A percentile compares a stretch with the other conserved stretches of the same genome.
Evolutionary conservation across 495 filamentous ascomycete genomes (phyloP).

Genomic region (Penicillium riverlandense): DNA sequence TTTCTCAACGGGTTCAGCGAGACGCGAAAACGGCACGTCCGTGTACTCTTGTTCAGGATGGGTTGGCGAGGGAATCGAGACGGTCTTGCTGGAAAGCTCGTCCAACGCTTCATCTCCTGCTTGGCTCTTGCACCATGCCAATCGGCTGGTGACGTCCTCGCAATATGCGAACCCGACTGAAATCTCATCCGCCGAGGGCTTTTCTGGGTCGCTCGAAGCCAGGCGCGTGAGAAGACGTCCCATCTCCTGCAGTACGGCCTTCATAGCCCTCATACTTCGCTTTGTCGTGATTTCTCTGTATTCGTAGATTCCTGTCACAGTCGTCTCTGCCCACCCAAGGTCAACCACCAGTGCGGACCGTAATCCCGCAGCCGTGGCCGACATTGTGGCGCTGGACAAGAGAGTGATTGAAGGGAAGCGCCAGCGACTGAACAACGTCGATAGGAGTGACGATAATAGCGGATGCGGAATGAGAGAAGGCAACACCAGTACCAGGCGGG

Average conservation of each 20-base stretch:
- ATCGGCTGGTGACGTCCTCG: conserved; percentile 65
- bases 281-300: conserved; percentile 66
- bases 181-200: conserved; percentile 16
- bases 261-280: conserved; percentile 68
- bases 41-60: conserved; percentile 29
- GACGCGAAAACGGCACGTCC: conserved; percentile 55
- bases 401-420: conserved; percentile 77
- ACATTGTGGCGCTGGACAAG: conserved; percentile 63
- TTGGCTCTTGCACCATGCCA: conserved; percentile 64
- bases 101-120: conserved; percentile 1
- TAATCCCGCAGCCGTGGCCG: conserved; percentile 70
- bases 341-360: conserved; percentile 79
- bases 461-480: conserved; percentile 74
- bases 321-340: conserved; percentile 85
- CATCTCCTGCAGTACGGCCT: conserved; percentile 58
- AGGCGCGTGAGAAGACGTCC: conserved; percentile 52
- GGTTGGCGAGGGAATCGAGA: conserved; percentile 39
- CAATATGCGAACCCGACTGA: conserved; percentile 64
- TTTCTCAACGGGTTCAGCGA: conserved; percentile 69
- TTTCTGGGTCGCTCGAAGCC: conserved; percentile 8
- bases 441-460: conserved; percentile 64
- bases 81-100: conserved; percentile 1
- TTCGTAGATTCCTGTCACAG: conserved; percentile 77
- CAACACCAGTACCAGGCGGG: conserved; percentile 65
- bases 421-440: conserved; percentile 71